phyloP scores from a whole-genome alignment of 768 basidiomycete species.

The Mycena belliarum region DNA sequence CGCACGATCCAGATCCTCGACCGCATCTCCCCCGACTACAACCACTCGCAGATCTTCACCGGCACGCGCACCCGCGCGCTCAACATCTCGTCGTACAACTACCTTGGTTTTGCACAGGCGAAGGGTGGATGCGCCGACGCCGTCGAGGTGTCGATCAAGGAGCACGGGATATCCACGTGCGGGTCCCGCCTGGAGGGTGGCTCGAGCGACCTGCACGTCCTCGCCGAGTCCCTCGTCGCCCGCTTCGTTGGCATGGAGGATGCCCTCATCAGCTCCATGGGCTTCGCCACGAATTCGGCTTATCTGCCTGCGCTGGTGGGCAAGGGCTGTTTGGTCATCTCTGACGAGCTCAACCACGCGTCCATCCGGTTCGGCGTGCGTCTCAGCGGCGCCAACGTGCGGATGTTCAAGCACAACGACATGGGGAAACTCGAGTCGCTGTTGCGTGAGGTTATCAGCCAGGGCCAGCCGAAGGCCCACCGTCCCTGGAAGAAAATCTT shows the following conservation, averaged over 20 bases:
- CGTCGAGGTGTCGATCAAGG: conserved; percentile 77
- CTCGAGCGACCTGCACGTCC: conserved; percentile 77
- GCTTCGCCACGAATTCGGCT: conserved; percentile 86
- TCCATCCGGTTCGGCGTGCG: conserved; percentile 95
- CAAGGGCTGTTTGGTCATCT: conserved; percentile 95
- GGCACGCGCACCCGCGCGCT: conserved; percentile 85
- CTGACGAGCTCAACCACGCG: conserved; percentile 95
- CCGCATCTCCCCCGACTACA: conserved; percentile 80
- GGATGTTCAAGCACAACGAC: conserved; percentile 98
- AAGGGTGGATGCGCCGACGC: conserved; percentile 93
- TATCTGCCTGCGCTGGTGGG: conserved; percentile 87
- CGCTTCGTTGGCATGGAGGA: conserved; percentile 90
- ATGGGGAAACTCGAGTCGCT: conserved; percentile 80
- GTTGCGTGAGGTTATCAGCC: conserved; percentile 88
- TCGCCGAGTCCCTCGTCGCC: conserved; percentile 85
- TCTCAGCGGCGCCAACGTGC: conserved; percentile 81
- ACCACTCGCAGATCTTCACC: conserved; percentile 73
- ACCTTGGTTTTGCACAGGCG: conserved; percentile 96
- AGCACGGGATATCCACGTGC: conserved; percentile 78
- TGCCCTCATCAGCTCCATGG: conserved; percentile 90
- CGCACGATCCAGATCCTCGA: conserved; percentile 89
- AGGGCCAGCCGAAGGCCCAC: conserved; percentile 96
- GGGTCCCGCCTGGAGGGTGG: conserved; percentile 85
- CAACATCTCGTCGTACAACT: conserved; percentile 98
- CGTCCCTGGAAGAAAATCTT: conserved; percentile 51